Evolutionary conservation across 179 eudicot genomes (phyloP).

Genomic region (Beta lomatogona): DNA sequence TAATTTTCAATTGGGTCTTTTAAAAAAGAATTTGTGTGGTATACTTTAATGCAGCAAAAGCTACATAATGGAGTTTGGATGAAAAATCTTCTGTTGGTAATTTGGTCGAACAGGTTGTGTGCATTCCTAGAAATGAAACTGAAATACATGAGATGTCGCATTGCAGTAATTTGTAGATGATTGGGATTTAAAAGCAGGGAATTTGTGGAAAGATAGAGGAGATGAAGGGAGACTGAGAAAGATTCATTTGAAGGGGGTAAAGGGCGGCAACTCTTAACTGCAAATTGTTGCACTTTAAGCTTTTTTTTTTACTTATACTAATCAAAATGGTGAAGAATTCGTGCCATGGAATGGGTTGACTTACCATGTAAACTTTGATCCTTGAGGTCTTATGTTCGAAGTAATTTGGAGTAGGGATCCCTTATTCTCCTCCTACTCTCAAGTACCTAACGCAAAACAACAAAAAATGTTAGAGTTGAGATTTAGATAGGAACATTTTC

Average conservation of each 20-base stretch:
- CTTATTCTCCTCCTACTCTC: too few relatives aligned
- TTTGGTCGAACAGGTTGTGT: slow-evolving; percentile 35
- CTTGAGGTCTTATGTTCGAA: too few relatives aligned
- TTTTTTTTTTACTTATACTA: too few relatives aligned
- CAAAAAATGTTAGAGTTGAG: too few relatives aligned
- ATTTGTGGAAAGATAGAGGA: neutral
- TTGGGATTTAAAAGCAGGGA: slow-evolving; percentile 2
- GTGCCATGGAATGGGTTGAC: too few relatives aligned
- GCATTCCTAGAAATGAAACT: slow-evolving; percentile 10
- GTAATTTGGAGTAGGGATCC: too few relatives aligned
- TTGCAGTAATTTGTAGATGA: neutral
- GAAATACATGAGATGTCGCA: neutral
- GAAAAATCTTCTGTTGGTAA: slow-evolving; percentile 6
- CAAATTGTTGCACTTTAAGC: neutral
- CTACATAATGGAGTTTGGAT: slow-evolving; percentile 12
- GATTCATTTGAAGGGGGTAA: neutral
- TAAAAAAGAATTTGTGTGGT: neutral
- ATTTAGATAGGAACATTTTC: too few relatives aligned
- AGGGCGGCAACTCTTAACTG: slow-evolving; percentile 1
- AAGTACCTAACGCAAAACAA: too few relatives aligned
- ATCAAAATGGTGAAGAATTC: too few relatives aligned
- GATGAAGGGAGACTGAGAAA: too few relatives aligned
- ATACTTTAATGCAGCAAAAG: neutral
- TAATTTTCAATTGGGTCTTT: neutral
- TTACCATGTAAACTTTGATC: too few relatives aligned